Percentiles rank a stretch among this genome's conserved stretches.
Evolutionary conservation across 345 rosid genomes (phyloP).

Genomic region (Rhizophora mangle): DNA sequence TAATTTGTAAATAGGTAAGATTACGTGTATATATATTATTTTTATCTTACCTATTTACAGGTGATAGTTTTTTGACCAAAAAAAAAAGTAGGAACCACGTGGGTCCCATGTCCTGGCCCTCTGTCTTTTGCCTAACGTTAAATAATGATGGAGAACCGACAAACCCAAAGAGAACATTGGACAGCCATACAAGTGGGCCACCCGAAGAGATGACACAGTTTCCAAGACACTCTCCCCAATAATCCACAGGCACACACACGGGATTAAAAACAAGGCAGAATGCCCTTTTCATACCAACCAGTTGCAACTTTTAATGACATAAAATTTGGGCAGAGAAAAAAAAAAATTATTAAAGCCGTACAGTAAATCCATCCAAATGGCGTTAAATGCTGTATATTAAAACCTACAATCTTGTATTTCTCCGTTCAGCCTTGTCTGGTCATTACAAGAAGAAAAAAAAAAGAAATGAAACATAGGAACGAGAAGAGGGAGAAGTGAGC

Average conservation of each 20-base stretch:
- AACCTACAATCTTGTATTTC: slow-evolving; percentile 1
- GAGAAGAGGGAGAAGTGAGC: not conserved
- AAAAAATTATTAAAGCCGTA: not conserved
- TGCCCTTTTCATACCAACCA: slow-evolving; percentile 4
- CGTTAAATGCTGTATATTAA: slow-evolving; percentile 16
- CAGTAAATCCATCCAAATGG: slow-evolving; percentile 2
- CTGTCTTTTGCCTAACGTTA: too few relatives aligned
- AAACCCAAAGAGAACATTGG: slow-evolving; percentile 9
- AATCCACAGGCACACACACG: slow-evolving; percentile 22
- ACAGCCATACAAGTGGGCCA: slow-evolving; percentile 29
- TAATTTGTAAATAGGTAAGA: too few relatives aligned
- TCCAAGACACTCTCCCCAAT: slow-evolving; percentile 17
- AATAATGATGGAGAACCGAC: not conserved
- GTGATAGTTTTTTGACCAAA: too few relatives aligned
- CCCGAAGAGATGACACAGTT: not conserved
- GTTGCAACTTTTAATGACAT: not conserved
- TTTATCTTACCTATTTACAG: too few relatives aligned
- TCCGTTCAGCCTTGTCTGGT: not conserved
- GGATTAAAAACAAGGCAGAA: not conserved
- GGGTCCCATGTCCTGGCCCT: too few relatives aligned
- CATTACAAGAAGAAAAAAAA: slow-evolving; percentile 2
- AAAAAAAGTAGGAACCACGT: too few relatives aligned
- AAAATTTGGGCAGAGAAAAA: not conserved
- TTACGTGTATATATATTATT: too few relatives aligned
- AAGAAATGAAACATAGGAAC: not conserved